A percentile compares a stretch with the other conserved stretches of the same genome.
phyloP scores from a whole-genome alignment of 352 stramenopile species.

The Pythium inflatum region DNA sequence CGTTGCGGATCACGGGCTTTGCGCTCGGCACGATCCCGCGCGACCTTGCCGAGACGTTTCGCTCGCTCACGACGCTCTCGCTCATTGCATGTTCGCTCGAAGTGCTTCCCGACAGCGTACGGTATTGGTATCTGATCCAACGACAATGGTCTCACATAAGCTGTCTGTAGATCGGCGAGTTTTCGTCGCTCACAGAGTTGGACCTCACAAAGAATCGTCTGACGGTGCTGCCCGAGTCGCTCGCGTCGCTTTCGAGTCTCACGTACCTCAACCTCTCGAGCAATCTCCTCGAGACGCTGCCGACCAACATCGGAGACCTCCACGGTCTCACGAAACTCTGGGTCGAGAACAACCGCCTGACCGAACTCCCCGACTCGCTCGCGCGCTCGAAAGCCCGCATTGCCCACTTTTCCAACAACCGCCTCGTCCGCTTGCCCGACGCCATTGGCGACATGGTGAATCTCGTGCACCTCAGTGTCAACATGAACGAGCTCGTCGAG shows the following conservation, averaged over 20 bases:
- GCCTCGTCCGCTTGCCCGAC: constrained; percentile 40
- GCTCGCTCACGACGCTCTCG: constrained; percentile 49
- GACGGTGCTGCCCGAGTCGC: constrained; percentile 44
- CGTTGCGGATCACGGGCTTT: constrained; percentile 59
- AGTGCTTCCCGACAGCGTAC: constrained; percentile 51
- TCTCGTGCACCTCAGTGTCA: constrained; percentile 52
- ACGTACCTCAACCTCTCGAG: constrained; percentile 52
- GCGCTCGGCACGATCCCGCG: constrained; percentile 40
- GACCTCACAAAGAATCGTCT: constrained; percentile 73
- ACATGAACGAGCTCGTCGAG: constrained; percentile 55
- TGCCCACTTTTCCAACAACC: constrained; percentile 57
- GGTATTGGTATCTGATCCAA: neutral
- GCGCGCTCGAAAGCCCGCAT: constrained; percentile 36
- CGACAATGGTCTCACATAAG: no score
- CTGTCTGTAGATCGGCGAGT: constrained; percentile 48
- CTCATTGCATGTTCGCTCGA: constrained; percentile 57
- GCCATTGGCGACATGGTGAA: constrained; percentile 44
- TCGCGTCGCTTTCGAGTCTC: constrained; percentile 45
- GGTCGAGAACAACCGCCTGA: constrained; percentile 59
- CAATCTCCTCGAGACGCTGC: constrained; percentile 55
- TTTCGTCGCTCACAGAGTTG: constrained; percentile 46
- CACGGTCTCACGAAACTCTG: constrained; percentile 46
- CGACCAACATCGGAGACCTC: constrained; percentile 46
- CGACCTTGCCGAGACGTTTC: constrained; percentile 34
- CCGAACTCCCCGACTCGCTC: constrained; percentile 46